Evolutionary conservation across 345 rosid species (phyloP).

Genomic region (Arabidopsis arenosa): DNA sequence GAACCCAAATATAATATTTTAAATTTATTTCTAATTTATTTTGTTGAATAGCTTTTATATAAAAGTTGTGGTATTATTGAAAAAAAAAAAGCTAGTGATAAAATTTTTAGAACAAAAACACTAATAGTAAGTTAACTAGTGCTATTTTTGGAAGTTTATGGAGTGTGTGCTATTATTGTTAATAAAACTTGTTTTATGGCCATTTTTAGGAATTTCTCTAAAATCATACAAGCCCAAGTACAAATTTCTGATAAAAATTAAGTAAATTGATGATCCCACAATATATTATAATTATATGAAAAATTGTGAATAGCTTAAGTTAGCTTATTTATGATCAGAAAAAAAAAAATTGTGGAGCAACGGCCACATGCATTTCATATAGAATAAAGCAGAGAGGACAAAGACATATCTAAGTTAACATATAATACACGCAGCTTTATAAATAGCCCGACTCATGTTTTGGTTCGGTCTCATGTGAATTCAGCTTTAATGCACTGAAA

Average conservation of each 20-base stretch:
- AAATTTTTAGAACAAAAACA: too few relatives aligned
- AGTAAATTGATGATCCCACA: not conserved
- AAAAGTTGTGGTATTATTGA: too few relatives aligned
- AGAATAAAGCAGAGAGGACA: conserved; percentile 28
- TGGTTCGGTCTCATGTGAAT: conserved; percentile 45
- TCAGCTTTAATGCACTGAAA: conserved; percentile 27
- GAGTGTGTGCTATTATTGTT: too few relatives aligned
- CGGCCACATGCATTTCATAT: conserved; percentile 33
- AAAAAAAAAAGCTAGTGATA: too few relatives aligned
- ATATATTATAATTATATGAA: not conserved
- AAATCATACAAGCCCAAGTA: not conserved
- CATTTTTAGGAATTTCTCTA: too few relatives aligned
- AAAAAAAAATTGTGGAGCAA: conserved; percentile 21
- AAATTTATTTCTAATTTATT: too few relatives aligned
- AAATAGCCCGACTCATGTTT: conserved; percentile 19
- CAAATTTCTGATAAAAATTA: not conserved
- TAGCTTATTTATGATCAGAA: not conserved
- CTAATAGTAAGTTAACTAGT: too few relatives aligned
- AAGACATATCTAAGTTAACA: not conserved
- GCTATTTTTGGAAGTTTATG: too few relatives aligned
- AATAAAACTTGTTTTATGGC: too few relatives aligned
- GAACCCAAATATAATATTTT: too few relatives aligned
- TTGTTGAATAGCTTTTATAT: too few relatives aligned
- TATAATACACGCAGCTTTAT: conserved; percentile 15
- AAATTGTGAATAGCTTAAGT: not conserved